These are phyloP conservation scores for Tricholomella constricta DNA, from an alignment of 768 basidiomycete species.

Conservation along the genomic window DNA sequence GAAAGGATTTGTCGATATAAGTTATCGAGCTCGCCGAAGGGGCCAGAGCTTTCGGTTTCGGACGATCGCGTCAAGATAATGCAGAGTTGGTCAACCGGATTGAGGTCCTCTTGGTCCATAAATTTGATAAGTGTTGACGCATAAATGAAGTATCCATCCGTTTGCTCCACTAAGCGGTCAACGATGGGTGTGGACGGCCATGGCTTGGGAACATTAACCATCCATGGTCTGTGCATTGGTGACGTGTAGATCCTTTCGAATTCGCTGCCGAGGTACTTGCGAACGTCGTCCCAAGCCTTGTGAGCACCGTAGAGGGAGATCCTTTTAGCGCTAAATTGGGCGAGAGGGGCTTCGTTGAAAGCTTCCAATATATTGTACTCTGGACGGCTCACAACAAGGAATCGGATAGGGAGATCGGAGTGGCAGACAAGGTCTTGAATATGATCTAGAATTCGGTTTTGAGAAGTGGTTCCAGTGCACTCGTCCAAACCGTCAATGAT, in stretches of 20 bases:
- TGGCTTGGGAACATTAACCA: not conserved
- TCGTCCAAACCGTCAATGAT: not conserved
- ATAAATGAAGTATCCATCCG: conserved; percentile 14
- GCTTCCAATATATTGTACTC: not conserved
- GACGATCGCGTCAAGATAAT: not conserved
- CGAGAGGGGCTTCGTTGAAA: not conserved
- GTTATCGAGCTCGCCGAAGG: not conserved
- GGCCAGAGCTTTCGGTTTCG: not conserved
- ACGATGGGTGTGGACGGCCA: conserved; percentile 7
- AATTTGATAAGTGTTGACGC: conserved; percentile 4
- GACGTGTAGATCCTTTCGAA: conserved; percentile 1
- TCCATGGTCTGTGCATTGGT: not conserved
- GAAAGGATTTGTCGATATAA: not conserved
- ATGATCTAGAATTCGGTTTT: not conserved
- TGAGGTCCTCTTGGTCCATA: conserved; percentile 4
- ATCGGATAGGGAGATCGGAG: not conserved
- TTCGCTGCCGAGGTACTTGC: not conserved
- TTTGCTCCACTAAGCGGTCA: not conserved
- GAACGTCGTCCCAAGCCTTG: not conserved
- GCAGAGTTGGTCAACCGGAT: not conserved
- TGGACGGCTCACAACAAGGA: conserved; percentile 9
- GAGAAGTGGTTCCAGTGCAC: not conserved
- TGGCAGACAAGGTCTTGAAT: not conserved
- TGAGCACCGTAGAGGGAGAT: not conserved
- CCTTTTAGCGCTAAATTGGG: not conserved